phyloP scores from a whole-genome alignment of 768 basidiomycete genomes.

The Russula abietina region DNA sequence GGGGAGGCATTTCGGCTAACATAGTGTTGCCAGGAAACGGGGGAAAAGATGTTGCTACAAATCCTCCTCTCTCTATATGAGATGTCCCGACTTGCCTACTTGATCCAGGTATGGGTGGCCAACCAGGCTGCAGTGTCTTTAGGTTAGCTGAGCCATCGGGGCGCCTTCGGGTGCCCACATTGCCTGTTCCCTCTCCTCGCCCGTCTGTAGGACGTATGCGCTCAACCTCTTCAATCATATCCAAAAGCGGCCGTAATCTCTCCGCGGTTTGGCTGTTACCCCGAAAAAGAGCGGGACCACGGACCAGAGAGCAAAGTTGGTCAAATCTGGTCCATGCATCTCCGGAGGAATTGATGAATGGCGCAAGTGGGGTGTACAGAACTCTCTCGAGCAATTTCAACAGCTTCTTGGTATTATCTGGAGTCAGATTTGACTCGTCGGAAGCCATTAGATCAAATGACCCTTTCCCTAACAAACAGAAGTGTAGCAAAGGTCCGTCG shows the following conservation, averaged over 20 bases:
- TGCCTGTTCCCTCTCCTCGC: too few relatives aligned
- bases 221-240: neutral
- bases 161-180: neutral
- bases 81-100: neutral
- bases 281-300: neutral
- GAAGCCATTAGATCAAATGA: neutral
- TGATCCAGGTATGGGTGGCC: neutral
- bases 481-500: slow-evolving; percentile 4
- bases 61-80: neutral
- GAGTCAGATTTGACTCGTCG: neutral
- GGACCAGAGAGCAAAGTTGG: neutral
- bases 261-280: neutral
- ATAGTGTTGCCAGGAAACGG: neutral
- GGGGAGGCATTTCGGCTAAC: too few relatives aligned
- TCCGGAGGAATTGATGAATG: neutral
- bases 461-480: neutral
- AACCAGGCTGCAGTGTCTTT: neutral
- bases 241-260: neutral
- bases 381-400: neutral
- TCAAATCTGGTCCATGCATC: neutral
- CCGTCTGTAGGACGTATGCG: neutral
- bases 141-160: too few relatives aligned
- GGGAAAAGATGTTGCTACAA: neutral
- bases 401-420: neutral
- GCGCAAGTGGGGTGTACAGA: neutral